Percentiles rank a stretch among this genome's conserved stretches.
phyloP scores from a whole-genome alignment of 2,329 filamentous ascomycete genomes.

The Alternaria dauci region DNA sequence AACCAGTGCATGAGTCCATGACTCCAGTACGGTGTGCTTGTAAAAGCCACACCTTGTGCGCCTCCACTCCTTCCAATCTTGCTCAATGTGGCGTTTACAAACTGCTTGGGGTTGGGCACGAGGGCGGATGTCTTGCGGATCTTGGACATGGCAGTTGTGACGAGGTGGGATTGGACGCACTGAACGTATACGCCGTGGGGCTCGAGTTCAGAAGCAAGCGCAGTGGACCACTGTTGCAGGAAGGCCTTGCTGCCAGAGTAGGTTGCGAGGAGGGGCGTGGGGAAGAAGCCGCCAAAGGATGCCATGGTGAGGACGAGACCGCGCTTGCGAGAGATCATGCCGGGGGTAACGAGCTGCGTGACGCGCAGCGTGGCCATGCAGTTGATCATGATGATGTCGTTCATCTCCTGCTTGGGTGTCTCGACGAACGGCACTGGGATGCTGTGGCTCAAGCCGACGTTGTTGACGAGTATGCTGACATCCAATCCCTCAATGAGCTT shows the following conservation, averaged over 20 bases:
- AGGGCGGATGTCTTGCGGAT: slow-evolving; percentile 78
- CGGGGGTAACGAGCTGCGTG: slow-evolving; percentile 83
- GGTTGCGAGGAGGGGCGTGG: slow-evolving; percentile 90
- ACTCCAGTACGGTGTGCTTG: slow-evolving; percentile 91
- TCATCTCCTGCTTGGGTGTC: slow-evolving; percentile 80
- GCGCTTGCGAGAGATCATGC: slow-evolving; percentile 82
- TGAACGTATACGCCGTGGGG: slow-evolving; percentile 86
- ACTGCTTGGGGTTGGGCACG: slow-evolving; percentile 82
- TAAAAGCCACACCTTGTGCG: slow-evolving; percentile 80
- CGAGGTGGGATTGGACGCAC: slow-evolving; percentile 88
- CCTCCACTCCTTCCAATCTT: slow-evolving; percentile 83
- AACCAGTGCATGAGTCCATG: slow-evolving; percentile 90
- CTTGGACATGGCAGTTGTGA: slow-evolving; percentile 98
- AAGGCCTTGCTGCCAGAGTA: slow-evolving; percentile 99
- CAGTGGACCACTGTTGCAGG: slow-evolving; percentile 92
- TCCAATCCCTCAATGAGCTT: slow-evolving; percentile 76
- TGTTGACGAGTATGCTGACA: slow-evolving; percentile 90
- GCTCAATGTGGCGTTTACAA: slow-evolving; percentile 78
- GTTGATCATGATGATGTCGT: slow-evolving; percentile 94
- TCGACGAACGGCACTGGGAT: slow-evolving; percentile 90
- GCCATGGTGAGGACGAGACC: slow-evolving; percentile 97
- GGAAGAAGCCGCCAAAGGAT: slow-evolving; percentile 91
- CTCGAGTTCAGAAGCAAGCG: slow-evolving; percentile 83
- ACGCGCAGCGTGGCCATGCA: slow-evolving; percentile 88
- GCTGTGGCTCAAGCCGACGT: slow-evolving; percentile 92